Conservation (phyloP, 169 alveolate genomes). For the Plasmodium adleri region DNA sequence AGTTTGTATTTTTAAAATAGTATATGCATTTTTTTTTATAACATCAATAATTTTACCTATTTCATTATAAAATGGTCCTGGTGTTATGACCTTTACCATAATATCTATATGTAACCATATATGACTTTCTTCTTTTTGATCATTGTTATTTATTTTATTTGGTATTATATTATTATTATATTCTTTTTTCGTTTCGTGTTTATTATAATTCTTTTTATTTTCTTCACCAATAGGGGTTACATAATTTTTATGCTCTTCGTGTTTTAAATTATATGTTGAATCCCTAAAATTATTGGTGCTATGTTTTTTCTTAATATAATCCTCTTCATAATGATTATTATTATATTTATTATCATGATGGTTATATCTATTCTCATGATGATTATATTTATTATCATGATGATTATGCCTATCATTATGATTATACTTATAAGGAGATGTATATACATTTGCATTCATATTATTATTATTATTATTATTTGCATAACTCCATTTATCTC, state of each 20-base stretch:
- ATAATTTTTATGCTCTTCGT: conserved; percentile 11
- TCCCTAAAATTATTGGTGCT: neutral
- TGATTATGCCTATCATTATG: conserved; percentile 4
- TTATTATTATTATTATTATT: conserved; percentile 1
- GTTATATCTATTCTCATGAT: no score
- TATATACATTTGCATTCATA: neutral
- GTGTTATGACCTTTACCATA: conserved; percentile 49
- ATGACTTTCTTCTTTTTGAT: conserved; percentile 1
- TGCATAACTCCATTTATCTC: conserved; percentile 8
- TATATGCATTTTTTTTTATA: conserved; percentile 30
- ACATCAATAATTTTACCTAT: conserved; percentile 54
- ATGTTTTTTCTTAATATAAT: conserved; percentile 2
- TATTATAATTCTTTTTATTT: neutral
- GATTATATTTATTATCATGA: neutral
- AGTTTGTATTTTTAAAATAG: conserved; percentile 57
- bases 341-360: neutral
- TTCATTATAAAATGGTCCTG: conserved; percentile 71
- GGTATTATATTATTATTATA: neutral
- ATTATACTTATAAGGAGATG: neutral
- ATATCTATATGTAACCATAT: conserved; percentile 57
- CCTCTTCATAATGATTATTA: neutral
- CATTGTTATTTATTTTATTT: neutral
- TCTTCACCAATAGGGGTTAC: conserved; percentile 4
- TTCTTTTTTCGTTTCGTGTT: neutral
- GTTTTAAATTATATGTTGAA: neutral